Conservation (phyloP, 1,284 basidiomycete species). For the Neolentinus lepideus region DNA sequence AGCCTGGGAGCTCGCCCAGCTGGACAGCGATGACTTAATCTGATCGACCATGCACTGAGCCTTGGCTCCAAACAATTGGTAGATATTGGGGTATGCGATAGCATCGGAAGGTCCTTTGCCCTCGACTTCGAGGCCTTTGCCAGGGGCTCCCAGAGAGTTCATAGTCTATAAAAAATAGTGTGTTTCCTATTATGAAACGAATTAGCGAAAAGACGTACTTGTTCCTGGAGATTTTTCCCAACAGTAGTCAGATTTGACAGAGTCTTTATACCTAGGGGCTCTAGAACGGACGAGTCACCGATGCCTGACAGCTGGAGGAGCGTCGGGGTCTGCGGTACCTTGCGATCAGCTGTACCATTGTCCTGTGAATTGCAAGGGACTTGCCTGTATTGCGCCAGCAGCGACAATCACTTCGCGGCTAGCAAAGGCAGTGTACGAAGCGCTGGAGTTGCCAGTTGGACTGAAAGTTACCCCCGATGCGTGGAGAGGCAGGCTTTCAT, state of each 20-base stretch:
- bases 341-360: conserved; percentile 31
- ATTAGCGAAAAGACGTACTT: conserved; percentile 27
- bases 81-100: conserved; percentile 39
- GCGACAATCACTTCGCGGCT: conserved; percentile 25
- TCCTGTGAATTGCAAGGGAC: conserved; percentile 12
- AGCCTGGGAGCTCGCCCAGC: conserved; percentile 36
- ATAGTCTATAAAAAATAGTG: conserved; percentile 37
- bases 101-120: conserved; percentile 33
- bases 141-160: conserved; percentile 30
- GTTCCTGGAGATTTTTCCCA: conserved; percentile 42
- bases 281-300: conserved; percentile 24
- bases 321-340: conserved; percentile 19
- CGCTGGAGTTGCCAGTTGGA: conserved; percentile 2
- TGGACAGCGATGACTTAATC: conserved; percentile 24
- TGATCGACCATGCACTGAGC: conserved; percentile 23
- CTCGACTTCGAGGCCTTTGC: conserved; percentile 23
- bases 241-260: conserved; percentile 28
- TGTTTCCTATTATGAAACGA: conserved; percentile 29
- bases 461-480: conserved; percentile 14
- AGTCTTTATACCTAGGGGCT: conserved; percentile 18
- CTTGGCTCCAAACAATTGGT: conserved; percentile 33
- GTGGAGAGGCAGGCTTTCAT: conserved; percentile 2
- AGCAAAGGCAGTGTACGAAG: conserved; percentile 11
- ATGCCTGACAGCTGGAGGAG: conserved; percentile 27
- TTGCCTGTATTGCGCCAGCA: conserved; percentile 18